phyloP scores from a whole-genome alignment of 148 eudicot genomes.

The Camellia japonica region DNA sequence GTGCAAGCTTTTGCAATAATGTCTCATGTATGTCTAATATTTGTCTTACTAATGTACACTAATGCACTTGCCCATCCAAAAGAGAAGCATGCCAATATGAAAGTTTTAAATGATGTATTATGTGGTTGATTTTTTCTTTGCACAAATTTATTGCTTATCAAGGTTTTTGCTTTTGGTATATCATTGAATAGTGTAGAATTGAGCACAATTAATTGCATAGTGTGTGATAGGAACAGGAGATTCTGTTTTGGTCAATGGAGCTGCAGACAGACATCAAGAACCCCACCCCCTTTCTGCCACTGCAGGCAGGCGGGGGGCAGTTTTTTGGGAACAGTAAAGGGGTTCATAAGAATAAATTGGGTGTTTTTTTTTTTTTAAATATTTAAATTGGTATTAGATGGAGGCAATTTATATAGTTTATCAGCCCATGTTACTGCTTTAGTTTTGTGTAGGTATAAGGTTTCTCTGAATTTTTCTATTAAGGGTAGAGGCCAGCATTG shows the following conservation, averaged over 20 bases:
- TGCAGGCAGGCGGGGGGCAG: background rate
- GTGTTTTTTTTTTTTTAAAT: too few species aligned
- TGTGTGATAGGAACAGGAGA: background rate
- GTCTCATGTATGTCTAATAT: background rate
- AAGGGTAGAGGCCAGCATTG: too few species aligned
- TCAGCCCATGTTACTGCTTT: background rate
- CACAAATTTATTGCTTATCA: background rate
- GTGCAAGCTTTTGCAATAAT: constrained; percentile 6
- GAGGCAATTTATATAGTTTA: background rate
- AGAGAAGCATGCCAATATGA: background rate
- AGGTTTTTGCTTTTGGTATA: background rate
- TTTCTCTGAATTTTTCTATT: background rate
- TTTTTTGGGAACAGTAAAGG: background rate
- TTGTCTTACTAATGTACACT: background rate
- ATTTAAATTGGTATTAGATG: background rate
- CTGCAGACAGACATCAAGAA: background rate
- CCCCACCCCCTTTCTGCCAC: too few species aligned
- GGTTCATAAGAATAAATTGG: background rate
- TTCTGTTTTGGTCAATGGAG: background rate
- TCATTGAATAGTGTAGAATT: background rate
- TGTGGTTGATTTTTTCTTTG: background rate
- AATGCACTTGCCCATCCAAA: background rate
- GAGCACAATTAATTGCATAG: background rate
- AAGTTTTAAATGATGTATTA: background rate
- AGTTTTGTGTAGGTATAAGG: background rate